phyloP scores from a whole-genome alignment of 108 stramenopile genomes.

The Cyclostephanos tholiformis region DNA sequence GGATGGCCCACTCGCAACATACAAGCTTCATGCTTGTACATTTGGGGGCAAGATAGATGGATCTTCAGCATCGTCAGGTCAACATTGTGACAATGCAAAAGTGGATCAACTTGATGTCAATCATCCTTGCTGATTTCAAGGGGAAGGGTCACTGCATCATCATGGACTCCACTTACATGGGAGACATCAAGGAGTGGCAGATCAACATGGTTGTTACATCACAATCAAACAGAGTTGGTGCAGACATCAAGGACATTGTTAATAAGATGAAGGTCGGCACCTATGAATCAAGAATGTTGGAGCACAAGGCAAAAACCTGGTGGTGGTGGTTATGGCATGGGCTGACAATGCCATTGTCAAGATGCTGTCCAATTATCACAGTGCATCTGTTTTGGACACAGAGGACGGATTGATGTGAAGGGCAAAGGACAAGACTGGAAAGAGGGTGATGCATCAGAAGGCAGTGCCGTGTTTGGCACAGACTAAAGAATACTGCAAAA shows the following conservation, averaged over 20 bases:
- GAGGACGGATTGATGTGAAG: too few species aligned
- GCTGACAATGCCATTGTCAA: slow-evolving; percentile 1
- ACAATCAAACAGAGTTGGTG: slow-evolving; percentile 8
- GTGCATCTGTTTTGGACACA: neutral
- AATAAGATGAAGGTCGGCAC: slow-evolving; percentile 10
- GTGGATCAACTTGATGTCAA: too few species aligned
- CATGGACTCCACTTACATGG: slow-evolving; percentile 13
- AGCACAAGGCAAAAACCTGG: slow-evolving; percentile 11
- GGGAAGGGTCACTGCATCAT: neutral
- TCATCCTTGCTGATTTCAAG: slow-evolving; percentile 12
- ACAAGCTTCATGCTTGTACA: slow-evolving; percentile 6
- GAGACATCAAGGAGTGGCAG: slow-evolving; percentile 18
- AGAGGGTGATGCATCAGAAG: too few species aligned
- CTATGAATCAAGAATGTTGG: neutral
- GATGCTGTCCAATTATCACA: neutral
- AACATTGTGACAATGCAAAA: slow-evolving; percentile 5
- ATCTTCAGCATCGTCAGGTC: neutral
- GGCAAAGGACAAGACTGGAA: too few species aligned
- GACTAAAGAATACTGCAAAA: too few species aligned
- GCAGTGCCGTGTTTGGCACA: too few species aligned
- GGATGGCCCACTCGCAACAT: slow-evolving; percentile 16
- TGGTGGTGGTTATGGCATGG: neutral
- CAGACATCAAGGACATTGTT: neutral
- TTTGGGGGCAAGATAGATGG: slow-evolving; percentile 14
- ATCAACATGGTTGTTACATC: slow-evolving; percentile 23